phyloP scores from a whole-genome alignment of 2,329 filamentous ascomycete genomes.

The Emmonsia crescens region DNA sequence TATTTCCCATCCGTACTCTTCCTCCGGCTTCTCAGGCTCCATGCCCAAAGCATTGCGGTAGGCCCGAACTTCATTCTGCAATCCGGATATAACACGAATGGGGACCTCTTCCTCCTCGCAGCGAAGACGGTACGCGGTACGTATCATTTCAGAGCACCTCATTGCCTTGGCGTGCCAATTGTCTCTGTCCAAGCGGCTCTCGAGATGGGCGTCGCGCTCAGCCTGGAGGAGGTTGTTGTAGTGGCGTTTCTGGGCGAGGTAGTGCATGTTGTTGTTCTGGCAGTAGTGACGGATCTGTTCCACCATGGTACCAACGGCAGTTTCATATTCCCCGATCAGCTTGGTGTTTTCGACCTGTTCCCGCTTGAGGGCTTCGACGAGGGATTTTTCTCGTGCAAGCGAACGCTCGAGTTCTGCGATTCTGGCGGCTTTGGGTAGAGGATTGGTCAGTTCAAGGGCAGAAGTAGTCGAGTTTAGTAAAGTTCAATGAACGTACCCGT shows the following conservation, averaged over 20 bases:
- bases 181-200: conserved; percentile 39
- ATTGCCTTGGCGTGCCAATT: conserved; percentile 40
- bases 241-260: conserved; percentile 36
- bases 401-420: conserved; percentile 40
- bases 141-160: conserved; percentile 39
- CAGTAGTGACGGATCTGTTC: conserved; percentile 42
- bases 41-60: conserved; percentile 38
- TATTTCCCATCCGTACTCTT: conserved; percentile 40
- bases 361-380: conserved; percentile 32
- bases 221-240: conserved; percentile 41
- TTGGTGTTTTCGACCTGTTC: conserved; percentile 40
- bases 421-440: conserved; percentile 28
- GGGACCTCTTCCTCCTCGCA: conserved; percentile 39
- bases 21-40: conserved; percentile 38
- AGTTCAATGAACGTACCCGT: conserved; percentile 22
- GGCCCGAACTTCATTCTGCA: conserved; percentile 40
- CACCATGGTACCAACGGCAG: conserved; percentile 36
- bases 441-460: background rate
- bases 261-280: conserved; percentile 39
- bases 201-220: conserved; percentile 39
- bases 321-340: conserved; percentile 39
- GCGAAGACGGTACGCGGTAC: conserved; percentile 37
- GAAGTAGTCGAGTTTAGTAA: background rate
- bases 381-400: conserved; percentile 35
- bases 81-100: conserved; percentile 33